Evolutionary conservation across 495 filamentous ascomycete species (phyloP).

Genomic region (Penicillium tannophilum): DNA sequence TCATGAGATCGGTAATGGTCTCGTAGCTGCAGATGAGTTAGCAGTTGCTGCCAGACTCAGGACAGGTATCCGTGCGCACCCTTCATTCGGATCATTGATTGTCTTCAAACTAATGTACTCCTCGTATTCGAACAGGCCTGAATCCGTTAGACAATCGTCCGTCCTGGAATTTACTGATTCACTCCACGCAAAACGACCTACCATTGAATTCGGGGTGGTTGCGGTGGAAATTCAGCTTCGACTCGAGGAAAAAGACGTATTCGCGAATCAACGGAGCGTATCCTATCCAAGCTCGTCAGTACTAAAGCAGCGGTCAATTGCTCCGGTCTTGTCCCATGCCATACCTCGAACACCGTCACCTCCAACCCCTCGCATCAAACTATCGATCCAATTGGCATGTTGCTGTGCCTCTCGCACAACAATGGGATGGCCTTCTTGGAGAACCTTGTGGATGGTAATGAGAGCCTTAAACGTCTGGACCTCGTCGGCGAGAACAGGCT

Average conservation of each 20-base stretch:
- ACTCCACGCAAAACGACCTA: constrained; percentile 31
- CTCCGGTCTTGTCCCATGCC: constrained; percentile 9
- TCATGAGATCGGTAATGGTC: constrained; percentile 95
- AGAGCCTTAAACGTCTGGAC: constrained; percentile 92
- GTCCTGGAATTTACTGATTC: not conserved
- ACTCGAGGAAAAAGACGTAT: constrained; percentile 91
- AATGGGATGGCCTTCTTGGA: constrained; percentile 92
- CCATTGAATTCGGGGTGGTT: constrained; percentile 99
- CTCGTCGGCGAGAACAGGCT: constrained; percentile 94
- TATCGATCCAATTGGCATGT: constrained; percentile 89
- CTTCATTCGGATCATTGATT: constrained; percentile 98
- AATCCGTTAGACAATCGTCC: constrained; percentile 19
- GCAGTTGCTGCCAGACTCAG: not conserved
- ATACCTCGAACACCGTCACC: constrained; percentile 83
- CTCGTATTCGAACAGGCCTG: constrained; percentile 92
- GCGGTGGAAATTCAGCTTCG: constrained; percentile 91
- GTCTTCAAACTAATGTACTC: constrained; percentile 98
- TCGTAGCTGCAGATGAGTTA: constrained; percentile 66
- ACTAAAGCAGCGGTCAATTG: not conserved
- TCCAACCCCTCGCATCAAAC: constrained; percentile 78
- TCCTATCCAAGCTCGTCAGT: constrained; percentile 50
- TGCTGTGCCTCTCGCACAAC: constrained; percentile 86
- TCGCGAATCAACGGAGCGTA: constrained; percentile 91
- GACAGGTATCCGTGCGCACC: constrained; percentile 40
- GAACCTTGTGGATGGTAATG: constrained; percentile 91